Evolutionary conservation across 108 stramenopile genomes (phyloP).

Genomic region (Asterionellopsis glacialis): DNA sequence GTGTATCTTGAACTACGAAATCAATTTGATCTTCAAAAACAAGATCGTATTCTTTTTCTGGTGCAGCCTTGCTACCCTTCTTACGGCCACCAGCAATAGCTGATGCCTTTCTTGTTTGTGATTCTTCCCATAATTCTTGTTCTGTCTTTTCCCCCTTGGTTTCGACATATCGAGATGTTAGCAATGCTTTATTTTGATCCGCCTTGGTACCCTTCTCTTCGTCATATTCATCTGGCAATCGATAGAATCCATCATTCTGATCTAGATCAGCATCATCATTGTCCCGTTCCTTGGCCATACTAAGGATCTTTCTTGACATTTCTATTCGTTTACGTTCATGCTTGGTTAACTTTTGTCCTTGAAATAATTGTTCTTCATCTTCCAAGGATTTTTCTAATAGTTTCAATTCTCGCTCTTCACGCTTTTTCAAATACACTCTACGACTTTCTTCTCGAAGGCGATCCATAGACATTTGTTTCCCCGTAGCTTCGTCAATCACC

Average conservation of each 20-base stretch:
- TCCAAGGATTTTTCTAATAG: constrained; percentile 82
- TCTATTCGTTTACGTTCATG: constrained; percentile 69
- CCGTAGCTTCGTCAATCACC: constrained; percentile 55
- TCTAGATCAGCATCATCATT: constrained; percentile 5
- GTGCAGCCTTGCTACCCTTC: constrained; percentile 22
- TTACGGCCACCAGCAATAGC: constrained; percentile 12
- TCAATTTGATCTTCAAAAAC: constrained; percentile 97
- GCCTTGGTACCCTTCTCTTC: constrained; percentile 49
- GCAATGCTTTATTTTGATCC: constrained; percentile 56
- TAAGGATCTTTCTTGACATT: constrained; percentile 75
- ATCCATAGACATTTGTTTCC: constrained; percentile 56
- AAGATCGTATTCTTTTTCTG: constrained; percentile 88
- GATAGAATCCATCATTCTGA: constrained; percentile 66
- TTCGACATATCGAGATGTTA: constrained; percentile 91
- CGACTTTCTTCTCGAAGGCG: constrained; percentile 84
- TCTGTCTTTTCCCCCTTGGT: constrained; percentile 89
- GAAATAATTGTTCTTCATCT: constrained; percentile 94
- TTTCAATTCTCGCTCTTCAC: constrained; percentile 89
- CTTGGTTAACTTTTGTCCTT: constrained; percentile 59
- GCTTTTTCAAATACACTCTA: constrained; percentile 88
- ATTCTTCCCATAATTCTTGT: constrained; percentile 96
- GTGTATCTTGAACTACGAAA: constrained; percentile 89
- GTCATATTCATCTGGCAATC: constrained; percentile 68
- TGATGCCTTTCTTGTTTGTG: constrained; percentile 80
- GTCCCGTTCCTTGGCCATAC: constrained; percentile 63